Evolutionary conservation across 306 rosid genomes (phyloP).

Genomic region (Sicyos baderoa): DNA sequence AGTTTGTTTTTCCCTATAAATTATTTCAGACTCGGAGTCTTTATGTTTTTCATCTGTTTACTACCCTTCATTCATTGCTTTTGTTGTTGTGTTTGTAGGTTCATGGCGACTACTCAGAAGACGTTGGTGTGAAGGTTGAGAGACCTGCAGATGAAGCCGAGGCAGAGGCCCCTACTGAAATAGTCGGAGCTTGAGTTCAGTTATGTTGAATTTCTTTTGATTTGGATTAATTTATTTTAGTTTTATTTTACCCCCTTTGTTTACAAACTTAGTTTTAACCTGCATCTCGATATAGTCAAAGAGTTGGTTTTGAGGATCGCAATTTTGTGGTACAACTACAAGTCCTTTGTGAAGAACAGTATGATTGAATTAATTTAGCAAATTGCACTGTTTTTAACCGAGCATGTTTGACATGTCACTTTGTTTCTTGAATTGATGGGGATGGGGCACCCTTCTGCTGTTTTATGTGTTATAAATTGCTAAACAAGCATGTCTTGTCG

Average conservation of each 20-base stretch:
- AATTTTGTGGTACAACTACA: conserved; percentile 15
- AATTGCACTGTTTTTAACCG: neutral
- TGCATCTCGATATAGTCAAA: neutral
- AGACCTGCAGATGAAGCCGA: conserved; percentile 65
- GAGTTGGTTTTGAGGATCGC: conserved; percentile 12
- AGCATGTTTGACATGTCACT: neutral
- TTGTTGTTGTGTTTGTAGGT: conserved; percentile 38
- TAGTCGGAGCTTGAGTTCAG: conserved; percentile 60
- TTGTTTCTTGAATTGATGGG: no score
- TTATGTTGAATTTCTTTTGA: conserved; percentile 5
- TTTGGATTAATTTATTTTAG: neutral
- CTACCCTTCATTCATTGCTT: neutral
- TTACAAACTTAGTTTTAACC: conserved; percentile 12
- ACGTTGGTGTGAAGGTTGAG: conserved; percentile 73
- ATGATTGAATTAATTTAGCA: neutral
- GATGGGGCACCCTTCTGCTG: no score
- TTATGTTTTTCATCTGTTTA: neutral
- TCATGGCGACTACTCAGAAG: conserved; percentile 71
- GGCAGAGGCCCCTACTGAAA: conserved; percentile 46
- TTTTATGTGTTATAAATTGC: no score
- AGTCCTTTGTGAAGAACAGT: conserved; percentile 1
- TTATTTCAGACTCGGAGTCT: neutral
- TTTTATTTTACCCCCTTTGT: neutral
- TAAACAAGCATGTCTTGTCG: no score
- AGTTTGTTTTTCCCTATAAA: neutral